Evolutionary conservation across 305 asterid genomes (phyloP), one percentile per base, ranked within the genome.

Genomic region (Fraxinus ornus): DNA sequence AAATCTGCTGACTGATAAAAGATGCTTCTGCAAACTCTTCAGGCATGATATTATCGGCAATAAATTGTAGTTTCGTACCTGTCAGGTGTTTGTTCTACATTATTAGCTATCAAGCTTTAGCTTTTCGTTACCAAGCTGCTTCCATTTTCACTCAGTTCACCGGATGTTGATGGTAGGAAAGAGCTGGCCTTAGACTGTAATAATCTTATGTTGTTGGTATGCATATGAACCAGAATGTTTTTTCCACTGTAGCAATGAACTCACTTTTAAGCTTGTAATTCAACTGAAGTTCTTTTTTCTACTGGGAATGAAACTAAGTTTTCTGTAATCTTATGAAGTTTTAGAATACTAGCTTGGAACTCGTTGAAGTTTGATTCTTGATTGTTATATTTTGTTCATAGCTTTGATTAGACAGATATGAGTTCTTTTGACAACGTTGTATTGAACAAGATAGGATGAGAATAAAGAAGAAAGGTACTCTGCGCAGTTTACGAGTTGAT

Each of bases 331-430:
- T 5, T 71, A 2, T 30, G 21, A 64, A 71, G 35, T 60, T 72
- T 79, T 80, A 78, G 85, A 28, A 24, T 82, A 32, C 36, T 79
- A 66, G 86, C 19, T 77, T 73, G 79, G 80, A 77, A 81, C 77
- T 44, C 75, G 77, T 49, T 52, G 49, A 81, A 78, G 70, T 60
- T n/a, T 21, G 26, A 64, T 64, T 64, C 17, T 5, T 62, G 71
- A 22, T 24, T 64, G 73, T 24, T 22, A 9, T 24, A 22, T 64
- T 24, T 64, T 24, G 73, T 62, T 21, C 24, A 62, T 22, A 62
- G 71, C 32, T 8, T 62, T 22, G 30, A 22, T 7, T 62, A 21
- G 9, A 5, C 6, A 55, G 64, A 55, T 10, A 47, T 4, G 60
- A 47, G 57, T 52, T 17, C 6, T 52, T 47, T 13, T 13, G 57